Evolutionary conservation across 1,284 basidiomycete species (phyloP).

Genomic region (Pseudomicrostroma phylloplanum): DNA sequence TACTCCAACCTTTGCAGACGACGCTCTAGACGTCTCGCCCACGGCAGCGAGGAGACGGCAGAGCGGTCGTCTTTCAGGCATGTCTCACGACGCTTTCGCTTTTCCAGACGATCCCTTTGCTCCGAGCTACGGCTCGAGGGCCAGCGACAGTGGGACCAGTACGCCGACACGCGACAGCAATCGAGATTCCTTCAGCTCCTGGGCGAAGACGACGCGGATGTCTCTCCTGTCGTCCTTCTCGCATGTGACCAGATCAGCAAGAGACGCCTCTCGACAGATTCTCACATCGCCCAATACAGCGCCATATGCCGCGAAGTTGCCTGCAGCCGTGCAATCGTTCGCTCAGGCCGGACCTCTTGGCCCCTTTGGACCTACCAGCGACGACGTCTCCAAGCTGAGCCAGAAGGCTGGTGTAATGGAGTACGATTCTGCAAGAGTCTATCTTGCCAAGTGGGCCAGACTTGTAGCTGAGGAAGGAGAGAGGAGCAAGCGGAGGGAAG

Average conservation of each 20-base stretch:
- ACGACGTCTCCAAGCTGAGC: slow-evolving; percentile 22
- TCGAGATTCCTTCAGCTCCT: slow-evolving; percentile 10
- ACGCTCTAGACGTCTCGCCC: slow-evolving; percentile 37
- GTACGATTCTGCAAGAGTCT: slow-evolving; percentile 90
- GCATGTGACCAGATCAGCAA: slow-evolving; percentile 39
- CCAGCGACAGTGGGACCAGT: not conserved
- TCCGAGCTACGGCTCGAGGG: slow-evolving; percentile 7
- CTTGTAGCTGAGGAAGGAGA: slow-evolving; percentile 62
- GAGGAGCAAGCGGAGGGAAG: slow-evolving; percentile 26
- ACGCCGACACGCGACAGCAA: not conserved
- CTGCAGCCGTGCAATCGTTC: slow-evolving; percentile 30
- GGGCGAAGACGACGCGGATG: slow-evolving; percentile 42
- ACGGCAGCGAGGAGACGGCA: not conserved
- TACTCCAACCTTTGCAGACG: slow-evolving; percentile 50
- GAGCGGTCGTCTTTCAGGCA: not conserved
- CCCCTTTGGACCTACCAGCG: slow-evolving; percentile 32
- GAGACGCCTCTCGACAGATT: slow-evolving; percentile 36
- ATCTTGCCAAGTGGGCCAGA: slow-evolving; percentile 91
- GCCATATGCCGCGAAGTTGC: slow-evolving; percentile 29
- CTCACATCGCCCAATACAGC: slow-evolving; percentile 33
- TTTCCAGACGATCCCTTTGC: slow-evolving; percentile 28
- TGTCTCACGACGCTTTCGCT: slow-evolving; percentile 18
- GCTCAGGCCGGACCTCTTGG: slow-evolving; percentile 43
- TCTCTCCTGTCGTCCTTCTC: slow-evolving; percentile 42
- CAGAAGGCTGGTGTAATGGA: slow-evolving; percentile 30